Evolutionary conservation across 2,329 filamentous ascomycete species (phyloP).

Genomic region (Penicillium sp.): DNA sequence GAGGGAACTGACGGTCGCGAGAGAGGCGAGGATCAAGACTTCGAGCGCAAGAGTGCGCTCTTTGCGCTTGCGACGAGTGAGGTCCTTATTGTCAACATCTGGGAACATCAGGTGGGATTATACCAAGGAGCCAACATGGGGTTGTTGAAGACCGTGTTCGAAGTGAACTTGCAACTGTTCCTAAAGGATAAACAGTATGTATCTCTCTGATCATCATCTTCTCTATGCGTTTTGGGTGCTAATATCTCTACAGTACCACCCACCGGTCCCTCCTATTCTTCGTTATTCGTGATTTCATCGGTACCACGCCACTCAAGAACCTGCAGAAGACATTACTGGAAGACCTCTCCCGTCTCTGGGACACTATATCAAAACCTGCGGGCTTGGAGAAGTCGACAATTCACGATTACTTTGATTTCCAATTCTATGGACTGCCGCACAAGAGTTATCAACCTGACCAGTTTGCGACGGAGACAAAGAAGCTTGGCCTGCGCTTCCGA

Average conservation of each 20-base stretch:
- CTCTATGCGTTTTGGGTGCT: conserved; percentile 7
- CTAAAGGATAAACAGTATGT: conserved; percentile 87
- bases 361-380: conserved; percentile 82
- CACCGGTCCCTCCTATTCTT: conserved; percentile 94
- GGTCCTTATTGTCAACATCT: conserved; percentile 97
- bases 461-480: conserved; percentile 76
- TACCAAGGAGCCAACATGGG: conserved; percentile 99
- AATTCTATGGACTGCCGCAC: conserved; percentile 91
- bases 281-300: conserved; percentile 95
- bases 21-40: conserved; percentile 96
- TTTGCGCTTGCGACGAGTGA: conserved; percentile 97
- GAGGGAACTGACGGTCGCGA: conserved; percentile 96
- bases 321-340: conserved; percentile 86
- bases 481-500: conserved; percentile 76
- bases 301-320: conserved; percentile 84
- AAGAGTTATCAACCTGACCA: conserved; percentile 94
- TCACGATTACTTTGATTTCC: conserved; percentile 98
- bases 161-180: conserved; percentile 96
- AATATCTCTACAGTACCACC: conserved; percentile 60
- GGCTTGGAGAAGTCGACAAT: conserved; percentile 87
- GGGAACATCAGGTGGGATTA: conserved; percentile 97
- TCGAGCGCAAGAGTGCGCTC: conserved; percentile 95
- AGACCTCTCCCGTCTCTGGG: conserved; percentile 90
- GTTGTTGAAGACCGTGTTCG: conserved; percentile 95
- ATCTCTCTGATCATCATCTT: neutral